Base-by-base conservation (phyloP, 2,329 filamentous ascomycete species). In the Ambrosiella beaveri region DNA sequence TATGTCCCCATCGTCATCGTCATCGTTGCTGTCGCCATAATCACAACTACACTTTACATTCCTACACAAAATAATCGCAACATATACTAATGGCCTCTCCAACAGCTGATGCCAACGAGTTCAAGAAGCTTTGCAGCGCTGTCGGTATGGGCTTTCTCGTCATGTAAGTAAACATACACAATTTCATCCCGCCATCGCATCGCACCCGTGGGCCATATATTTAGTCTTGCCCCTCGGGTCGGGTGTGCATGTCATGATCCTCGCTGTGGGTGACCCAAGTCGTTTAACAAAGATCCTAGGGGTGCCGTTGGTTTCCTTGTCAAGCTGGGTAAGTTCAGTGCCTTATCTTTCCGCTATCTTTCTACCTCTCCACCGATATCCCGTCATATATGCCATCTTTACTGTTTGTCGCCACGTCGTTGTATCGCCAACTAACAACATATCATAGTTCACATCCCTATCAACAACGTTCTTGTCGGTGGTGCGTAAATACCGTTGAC, bases 391-490 rank as follows among this genome's bases (percentile, higher is more conserved):
- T 27, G 27, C 27, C 27, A 27, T 27, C 27, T 27, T 27, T 27
- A 41, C 40, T n/a, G 5, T 11, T n/a, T 6, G 5, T 7, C 44
- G 2, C n/a, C 44, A 15, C 17, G 17, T 17, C 44, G 13, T 47
- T 17, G 44, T 1, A 9, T 9, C 17, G 6, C 51, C 13, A 53
- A 36, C 51, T 53, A 53, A 53, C 51, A 53, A 19, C 13, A n/a
- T 17, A 4, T 15, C n/a, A 2, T 15, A 82, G 79, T 85, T 63
- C 81, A 85, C 68, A 83, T 85, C 54, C 82, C 82, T 62, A 76
- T 85, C 63, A 85, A 85, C 76, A 81, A 84, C 69, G 80, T 84
- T 61, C 75, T 85, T 59, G 81, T 85, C 63, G 81, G 80, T 61
- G 80, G 78, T 68, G 80, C 81, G 68, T 84, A 78, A 72, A 37